Evolutionary conservation across 306 rosid species (phyloP), one percentile per base, ranked within the genome.

Genomic region (Prunus dulcis): DNA sequence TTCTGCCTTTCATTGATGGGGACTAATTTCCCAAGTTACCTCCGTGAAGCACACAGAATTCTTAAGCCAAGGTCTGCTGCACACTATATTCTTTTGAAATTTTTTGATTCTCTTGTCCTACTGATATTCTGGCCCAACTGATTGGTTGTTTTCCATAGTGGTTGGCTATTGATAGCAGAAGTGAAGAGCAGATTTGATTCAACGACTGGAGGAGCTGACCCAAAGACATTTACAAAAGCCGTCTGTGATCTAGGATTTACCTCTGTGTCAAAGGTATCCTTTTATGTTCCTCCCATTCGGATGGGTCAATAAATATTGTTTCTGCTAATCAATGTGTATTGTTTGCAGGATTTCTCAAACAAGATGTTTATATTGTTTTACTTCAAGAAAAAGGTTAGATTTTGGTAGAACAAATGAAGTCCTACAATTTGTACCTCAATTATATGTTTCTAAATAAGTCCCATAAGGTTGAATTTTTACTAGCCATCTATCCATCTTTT

Each of bases 1-100:
- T 95, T 92, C 82, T 92, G 97, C 78, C 96, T 94, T 76, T 94
- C 98, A 11, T 82, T 94, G 71, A 94, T 94, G 97, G 98, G 98
- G 74, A 88, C 94, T n/a, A 89, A 89, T 85, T 94, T 84, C 75
- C 78, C 85, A 22, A 85, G 82, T 81, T 94, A 89, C 85, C 78
- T 92, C 32, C 71, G 88, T 38, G 97, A 94, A 86, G 97, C 98
- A 49, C 61, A 75, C 76, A 84, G 98, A 84, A 88, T 89, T 72
- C 97, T 94, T 77, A 91, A 90, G 86, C 90, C 91, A 62, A 60
- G 96, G 97, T 88, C 73, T 60, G 88, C 52, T 60, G 88, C 52
- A 11, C 28, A 61, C 64, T 55, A 22, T 60, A 5, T 57, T 47
- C 70, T 22, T 53, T 49, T 58, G 32, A 30, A 57, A 13, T 51